Evolutionary conservation across 192 early-diverging fungal species (phyloP).

Genomic region (Podila verticillata): DNA sequence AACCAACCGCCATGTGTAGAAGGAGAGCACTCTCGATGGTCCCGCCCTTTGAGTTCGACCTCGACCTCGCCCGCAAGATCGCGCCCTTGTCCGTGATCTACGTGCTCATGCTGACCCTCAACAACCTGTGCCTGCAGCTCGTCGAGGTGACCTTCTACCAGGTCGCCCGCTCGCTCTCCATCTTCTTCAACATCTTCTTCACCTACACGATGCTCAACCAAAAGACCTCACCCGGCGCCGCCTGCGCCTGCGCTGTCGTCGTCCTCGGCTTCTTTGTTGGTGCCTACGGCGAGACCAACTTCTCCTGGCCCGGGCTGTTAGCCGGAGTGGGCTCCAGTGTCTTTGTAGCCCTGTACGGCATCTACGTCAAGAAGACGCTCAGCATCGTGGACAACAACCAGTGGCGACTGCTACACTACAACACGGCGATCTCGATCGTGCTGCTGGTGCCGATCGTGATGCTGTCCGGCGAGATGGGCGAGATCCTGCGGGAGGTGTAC

Average conservation of each 20-base stretch:
- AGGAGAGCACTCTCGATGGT: conserved; percentile 62
- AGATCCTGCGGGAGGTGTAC: conserved; percentile 58
- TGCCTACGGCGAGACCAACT: conserved; percentile 73
- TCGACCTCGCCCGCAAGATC: conserved; percentile 60
- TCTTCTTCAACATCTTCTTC: conserved; percentile 74
- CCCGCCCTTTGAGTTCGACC: conserved; percentile 71
- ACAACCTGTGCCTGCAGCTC: conserved; percentile 71
- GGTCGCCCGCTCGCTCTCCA: conserved; percentile 72
- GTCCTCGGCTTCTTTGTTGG: conserved; percentile 72
- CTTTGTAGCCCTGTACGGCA: conserved; percentile 76
- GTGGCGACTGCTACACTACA: conserved; percentile 76
- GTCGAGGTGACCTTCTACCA: conserved; percentile 79
- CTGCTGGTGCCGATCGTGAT: conserved; percentile 66
- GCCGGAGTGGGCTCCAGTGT: conserved; percentile 70
- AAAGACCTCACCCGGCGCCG: conserved; percentile 59
- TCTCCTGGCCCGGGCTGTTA: conserved; percentile 69
- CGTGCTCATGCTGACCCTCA: conserved; percentile 72
- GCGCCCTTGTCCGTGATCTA: conserved; percentile 70
- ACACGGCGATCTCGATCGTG: conserved; percentile 68
- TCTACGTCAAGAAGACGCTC: conserved; percentile 76
- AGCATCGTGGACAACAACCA: conserved; percentile 70
- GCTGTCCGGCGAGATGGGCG: conserved; percentile 64
- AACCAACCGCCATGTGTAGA: conserved; percentile 15
- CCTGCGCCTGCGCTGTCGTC: conserved; percentile 66
- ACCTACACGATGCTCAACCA: conserved; percentile 69